Percentiles rank a stretch among this genome's conserved stretches.
These are phyloP conservation scores for Garcileccinum viscosum DNA, from an alignment of 1,284 basidiomycete genomes.

Conservation along the genomic window DNA sequence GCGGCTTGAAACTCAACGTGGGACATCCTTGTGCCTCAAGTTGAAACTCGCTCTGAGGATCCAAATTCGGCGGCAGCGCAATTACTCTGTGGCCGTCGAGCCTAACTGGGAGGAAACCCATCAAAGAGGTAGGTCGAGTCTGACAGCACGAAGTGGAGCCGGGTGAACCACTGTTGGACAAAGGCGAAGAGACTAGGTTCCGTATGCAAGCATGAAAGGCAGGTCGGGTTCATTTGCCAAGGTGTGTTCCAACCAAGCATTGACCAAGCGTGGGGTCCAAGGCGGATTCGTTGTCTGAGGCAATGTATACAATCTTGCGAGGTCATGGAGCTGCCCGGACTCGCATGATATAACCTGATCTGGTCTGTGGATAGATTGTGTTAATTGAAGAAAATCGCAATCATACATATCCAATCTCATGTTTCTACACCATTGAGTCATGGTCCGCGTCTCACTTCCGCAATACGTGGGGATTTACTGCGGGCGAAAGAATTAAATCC, in stretches of 20 bases:
- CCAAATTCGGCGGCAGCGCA: not conserved
- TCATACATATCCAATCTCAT: not conserved
- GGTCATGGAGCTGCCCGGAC: not conserved
- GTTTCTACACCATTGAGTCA: not conserved
- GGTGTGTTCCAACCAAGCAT: not conserved
- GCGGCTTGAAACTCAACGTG: no score
- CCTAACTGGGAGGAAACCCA: no score
- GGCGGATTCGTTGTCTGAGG: not conserved
- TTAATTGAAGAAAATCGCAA: not conserved
- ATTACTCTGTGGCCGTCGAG: not conserved
- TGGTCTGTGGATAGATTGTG: not conserved
- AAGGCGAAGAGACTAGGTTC: no score
- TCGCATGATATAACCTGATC: not conserved
- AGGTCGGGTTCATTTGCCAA: not conserved
- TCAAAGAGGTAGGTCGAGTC: not conserved
- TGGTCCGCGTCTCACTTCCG: slow-evolving; percentile 18
- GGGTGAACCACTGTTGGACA: not conserved
- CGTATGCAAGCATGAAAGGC: not conserved
- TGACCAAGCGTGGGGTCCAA: not conserved
- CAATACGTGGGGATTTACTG: slow-evolving; percentile 65
- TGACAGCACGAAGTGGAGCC: not conserved
- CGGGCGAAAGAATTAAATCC: slow-evolving; percentile 54
- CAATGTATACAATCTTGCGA: not conserved
- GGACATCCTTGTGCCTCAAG: no score
- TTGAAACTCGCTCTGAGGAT: no score